A percentile compares a stretch with the other conserved stretches of the same genome.
Conservation (phyloP, 2,329 filamentous ascomycete species). For the Trichophyton rubrum region DNA sequence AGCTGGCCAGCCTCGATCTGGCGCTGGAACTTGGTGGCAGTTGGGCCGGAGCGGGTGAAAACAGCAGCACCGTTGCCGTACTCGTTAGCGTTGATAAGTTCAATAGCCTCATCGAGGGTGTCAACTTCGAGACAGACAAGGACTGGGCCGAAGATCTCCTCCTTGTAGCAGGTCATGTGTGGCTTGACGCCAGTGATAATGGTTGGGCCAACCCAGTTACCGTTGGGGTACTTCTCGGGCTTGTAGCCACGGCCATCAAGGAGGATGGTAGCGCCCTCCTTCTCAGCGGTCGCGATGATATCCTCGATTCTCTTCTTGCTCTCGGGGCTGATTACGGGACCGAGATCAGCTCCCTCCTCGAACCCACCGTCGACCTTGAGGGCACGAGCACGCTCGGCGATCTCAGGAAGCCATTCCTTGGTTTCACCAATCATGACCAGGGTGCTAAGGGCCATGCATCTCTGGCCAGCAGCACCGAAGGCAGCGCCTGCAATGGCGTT, state of each 20-base stretch:
- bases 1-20: constrained; percentile 55
- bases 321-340: constrained; percentile 51
- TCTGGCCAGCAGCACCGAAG: constrained; percentile 56
- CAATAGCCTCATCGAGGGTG: constrained; percentile 50
- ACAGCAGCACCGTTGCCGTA: constrained; percentile 56
- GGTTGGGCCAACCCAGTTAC: constrained; percentile 54
- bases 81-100: constrained; percentile 52
- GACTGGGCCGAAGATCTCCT: constrained; percentile 57
- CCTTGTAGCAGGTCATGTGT: constrained; percentile 53
- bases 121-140: constrained; percentile 49
- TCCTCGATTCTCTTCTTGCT: constrained; percentile 52
- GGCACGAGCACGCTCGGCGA: constrained; percentile 48
- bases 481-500: constrained; percentile 56
- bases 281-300: constrained; percentile 48
- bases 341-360: constrained; percentile 48
- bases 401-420: constrained; percentile 51
- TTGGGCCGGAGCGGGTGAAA: constrained; percentile 51
- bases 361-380: constrained; percentile 50
- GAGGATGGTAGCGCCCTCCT: constrained; percentile 52
- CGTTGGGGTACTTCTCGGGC: constrained; percentile 52
- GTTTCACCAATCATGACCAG: constrained; percentile 54
- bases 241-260: constrained; percentile 50
- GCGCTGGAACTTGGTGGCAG: constrained; percentile 50
- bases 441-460: constrained; percentile 57
- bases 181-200: constrained; percentile 54